phyloP scores from a whole-genome alignment of 768 basidiomycete genomes.

The Lactifluus volemus region DNA sequence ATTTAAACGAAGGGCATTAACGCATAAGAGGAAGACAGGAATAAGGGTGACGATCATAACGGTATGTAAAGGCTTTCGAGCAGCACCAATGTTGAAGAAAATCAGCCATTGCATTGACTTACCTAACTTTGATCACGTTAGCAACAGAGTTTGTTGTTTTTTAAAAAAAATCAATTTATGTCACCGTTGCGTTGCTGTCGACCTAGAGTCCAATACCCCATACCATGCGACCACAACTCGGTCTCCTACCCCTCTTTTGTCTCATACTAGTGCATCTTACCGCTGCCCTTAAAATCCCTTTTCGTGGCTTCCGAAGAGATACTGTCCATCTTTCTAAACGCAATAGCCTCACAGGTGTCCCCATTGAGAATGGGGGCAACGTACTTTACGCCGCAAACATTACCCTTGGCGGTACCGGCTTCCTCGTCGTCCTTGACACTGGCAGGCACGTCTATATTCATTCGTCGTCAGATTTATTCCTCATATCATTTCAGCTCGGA shows the following conservation, averaged over 20 bases:
- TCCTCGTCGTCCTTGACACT: constrained; percentile 64
- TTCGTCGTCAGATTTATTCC: background rate
- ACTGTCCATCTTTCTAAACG: background rate
- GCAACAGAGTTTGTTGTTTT: too few species aligned
- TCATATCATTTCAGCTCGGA: constrained; percentile 45
- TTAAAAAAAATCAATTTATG: too few species aligned
- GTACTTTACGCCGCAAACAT: constrained; percentile 66
- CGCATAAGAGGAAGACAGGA: background rate
- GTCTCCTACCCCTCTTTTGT: background rate
- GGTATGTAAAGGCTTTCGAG: too few species aligned
- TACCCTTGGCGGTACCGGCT: constrained; percentile 48
- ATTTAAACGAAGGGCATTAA: background rate
- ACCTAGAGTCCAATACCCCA: too few species aligned
- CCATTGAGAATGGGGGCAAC: constrained; percentile 59
- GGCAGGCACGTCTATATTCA: constrained; percentile 47
- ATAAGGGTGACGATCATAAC: background rate
- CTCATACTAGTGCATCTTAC: background rate
- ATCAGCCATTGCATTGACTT: too few species aligned
- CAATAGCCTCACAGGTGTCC: constrained; percentile 24
- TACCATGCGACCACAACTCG: constrained; percentile 7
- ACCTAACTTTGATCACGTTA: too few species aligned
- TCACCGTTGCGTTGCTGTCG: too few species aligned
- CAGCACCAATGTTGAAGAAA: too few species aligned
- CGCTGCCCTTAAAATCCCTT: constrained; percentile 8
- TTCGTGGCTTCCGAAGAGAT: background rate